Evolutionary conservation across 2,329 filamentous ascomycete genomes (phyloP).

Genomic region (Canariomyces notabilis): DNA sequence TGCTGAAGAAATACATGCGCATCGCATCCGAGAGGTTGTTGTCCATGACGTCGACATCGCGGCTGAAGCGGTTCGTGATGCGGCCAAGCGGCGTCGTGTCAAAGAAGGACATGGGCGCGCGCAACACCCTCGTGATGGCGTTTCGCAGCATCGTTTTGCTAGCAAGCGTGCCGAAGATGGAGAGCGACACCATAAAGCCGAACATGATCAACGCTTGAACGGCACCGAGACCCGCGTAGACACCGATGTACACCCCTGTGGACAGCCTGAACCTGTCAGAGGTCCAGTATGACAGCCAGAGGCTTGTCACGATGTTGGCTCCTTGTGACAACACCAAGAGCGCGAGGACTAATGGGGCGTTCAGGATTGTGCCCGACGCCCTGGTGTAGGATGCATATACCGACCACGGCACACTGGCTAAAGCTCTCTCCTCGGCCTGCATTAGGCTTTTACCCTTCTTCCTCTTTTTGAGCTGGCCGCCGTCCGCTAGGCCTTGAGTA

Average conservation of each 20-base stretch:
- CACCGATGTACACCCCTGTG: slow-evolving; percentile 66
- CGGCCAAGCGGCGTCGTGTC: slow-evolving; percentile 93
- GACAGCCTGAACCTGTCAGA: slow-evolving; percentile 66
- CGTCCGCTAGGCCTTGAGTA: slow-evolving; percentile 35
- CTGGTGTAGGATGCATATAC: slow-evolving; percentile 74
- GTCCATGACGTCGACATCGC: slow-evolving; percentile 95
- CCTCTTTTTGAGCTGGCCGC: slow-evolving; percentile 39
- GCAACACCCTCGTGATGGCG: slow-evolving; percentile 72
- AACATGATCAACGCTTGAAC: slow-evolving; percentile 73
- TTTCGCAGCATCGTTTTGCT: slow-evolving; percentile 76
- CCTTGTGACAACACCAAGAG: slow-evolving; percentile 70
- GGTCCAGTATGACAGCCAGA: slow-evolving; percentile 96
- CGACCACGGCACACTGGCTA: slow-evolving; percentile 70
- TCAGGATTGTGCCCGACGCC: slow-evolving; percentile 67
- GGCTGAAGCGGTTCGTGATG: slow-evolving; percentile 93
- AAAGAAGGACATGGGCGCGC: slow-evolving; percentile 83
- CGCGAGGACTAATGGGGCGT: slow-evolving; percentile 58
- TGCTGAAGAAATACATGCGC: slow-evolving; percentile 84
- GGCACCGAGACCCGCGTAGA: slow-evolving; percentile 66
- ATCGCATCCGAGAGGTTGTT: slow-evolving; percentile 85
- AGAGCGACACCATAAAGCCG: slow-evolving; percentile 70
- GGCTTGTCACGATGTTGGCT: slow-evolving; percentile 77
- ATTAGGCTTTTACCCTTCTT: slow-evolving; percentile 61
- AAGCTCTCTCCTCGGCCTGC: slow-evolving; percentile 66
- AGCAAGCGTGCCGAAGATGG: slow-evolving; percentile 72